Base-by-base conservation (phyloP, 768 basidiomycete species). In the Lentinus brumalis region DNA sequence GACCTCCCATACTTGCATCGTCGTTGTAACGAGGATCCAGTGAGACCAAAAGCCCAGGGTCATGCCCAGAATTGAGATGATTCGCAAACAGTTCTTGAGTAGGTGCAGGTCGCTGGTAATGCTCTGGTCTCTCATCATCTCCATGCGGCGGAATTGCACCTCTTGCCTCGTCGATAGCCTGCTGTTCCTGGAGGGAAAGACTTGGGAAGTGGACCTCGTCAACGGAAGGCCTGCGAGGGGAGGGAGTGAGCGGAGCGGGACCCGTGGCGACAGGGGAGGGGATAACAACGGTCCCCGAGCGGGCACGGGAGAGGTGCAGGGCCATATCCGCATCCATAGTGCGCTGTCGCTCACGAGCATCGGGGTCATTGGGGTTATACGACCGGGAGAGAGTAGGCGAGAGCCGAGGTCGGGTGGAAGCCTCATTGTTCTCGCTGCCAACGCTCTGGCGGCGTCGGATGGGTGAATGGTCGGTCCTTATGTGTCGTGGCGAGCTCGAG, bases 291-390 rank as follows among this genome's bases (percentile, higher is more conserved):
- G 88, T 88, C 53, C 86, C 86, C 61, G 87, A 79, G 21, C 91
- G 83, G 1, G 89, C 90, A 21, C 84, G 80, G 26, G 88, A 89
- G 44, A 90, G 83, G 35, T 90, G 88, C 70, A 92, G 82, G 55
- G 91, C 92, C 90, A 94, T 93, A 68, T 96, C 94, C 0, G 92
- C 92, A 68, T 98, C 96, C 88, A 97, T 92, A 6, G 92, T 87
- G 39, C 91, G 84, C 78, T 98, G 95, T 18, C 95, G 86, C 73
- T 97, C 94, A 56, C 87, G 80, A 18, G 85, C 85, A 55, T 91
- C 84, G 0, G 89, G 86, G 69, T 92, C 88, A 77, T 87, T 81
- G 10, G 81, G 83, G 70, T 91, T 86, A 61, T 83, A 81, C 9
- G 88, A 81, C 45, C 88, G 83, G 1, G 75, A 71, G 15, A 89